Evolutionary conservation across 805 yeast genomes (phyloP), one percentile per base, ranked within the genome.

Genomic region (Myxozyma udenii): DNA sequence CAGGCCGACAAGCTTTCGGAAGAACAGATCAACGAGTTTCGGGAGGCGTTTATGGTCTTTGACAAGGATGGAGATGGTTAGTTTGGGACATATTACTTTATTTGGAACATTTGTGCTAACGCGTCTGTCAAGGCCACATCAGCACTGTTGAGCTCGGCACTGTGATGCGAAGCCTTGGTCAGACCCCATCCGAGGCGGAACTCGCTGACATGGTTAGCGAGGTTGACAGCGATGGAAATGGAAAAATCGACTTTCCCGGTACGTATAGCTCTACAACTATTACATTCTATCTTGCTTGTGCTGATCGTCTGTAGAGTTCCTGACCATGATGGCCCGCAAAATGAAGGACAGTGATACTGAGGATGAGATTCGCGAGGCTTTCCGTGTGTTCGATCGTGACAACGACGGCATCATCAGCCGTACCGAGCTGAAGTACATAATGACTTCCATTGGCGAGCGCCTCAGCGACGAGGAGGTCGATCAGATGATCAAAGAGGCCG

Each of bases 81-180:
- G n/a, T n/a, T n/a, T n/a, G 33, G 12, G 33, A 9, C 33, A 28
- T 28, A 9, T 9, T 7, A 21, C 18, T 16, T 3, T 14, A n/a
- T 24, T 7, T 18, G 26, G 4, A 14, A 12, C 12, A 16, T 36
- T 14, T 6, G 16, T 40, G 23, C 30, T 44, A n/a, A n/a, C n/a
- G n/a, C n/a, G n/a, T 23, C 40, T 39, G 4, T 33, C n/a, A 21
- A 56, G 68, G 69, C 43, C 87, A 88, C 67, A 93, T 93, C 75
- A 88, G 96, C 53, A 87, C 96, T 63, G 80, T 87, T 66, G 98
- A 93, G 73, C 78, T 93, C 62, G 97, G 98, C 60, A 89, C 96
- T 3, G 98, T 93, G 47, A 93, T 93, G 98, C 85, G 98, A 74
- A 87, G 97, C n/a, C 77, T 93, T 66, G 98, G 98, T 46, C 93